Base-by-base conservation (phyloP, 352 stramenopile genomes). In the Phytopythium montanum region DNA sequence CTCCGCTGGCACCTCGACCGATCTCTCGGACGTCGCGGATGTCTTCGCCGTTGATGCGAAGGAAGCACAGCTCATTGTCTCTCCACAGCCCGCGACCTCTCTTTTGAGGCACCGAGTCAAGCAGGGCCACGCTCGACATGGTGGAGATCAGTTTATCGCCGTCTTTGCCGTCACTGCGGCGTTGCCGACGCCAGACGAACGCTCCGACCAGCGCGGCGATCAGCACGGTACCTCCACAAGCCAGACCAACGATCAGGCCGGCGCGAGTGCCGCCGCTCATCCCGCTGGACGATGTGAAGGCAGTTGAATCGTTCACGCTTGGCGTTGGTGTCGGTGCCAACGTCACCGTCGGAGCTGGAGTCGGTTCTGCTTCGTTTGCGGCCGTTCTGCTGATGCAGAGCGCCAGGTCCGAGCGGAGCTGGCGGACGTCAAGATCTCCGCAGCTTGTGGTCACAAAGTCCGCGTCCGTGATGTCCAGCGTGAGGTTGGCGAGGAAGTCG, bases 21-120 rank as follows among this genome's bases (percentile, higher is more conserved):
- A 85, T 72, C 61, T 78, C 70, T n/a, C 53, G 56, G 5, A 86
- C 26, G 28, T 86, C 73, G 46, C 79, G 45, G n/a, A 86, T 77
- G 13, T 83, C 73, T 18, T 79, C 61, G 1, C 18, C 42, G 44
- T 76, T 70, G n/a, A 86, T 29, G 26, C 70, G 65, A 6, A 83
- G 54, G 19, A 57, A 56, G 26, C 75, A 61, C 26, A 83, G 67
- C 18, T 86, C 62, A 18, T 65, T 62, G 38, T 81, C 71, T 14
- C 62, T 59, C 73, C 76, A 85, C 3, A 78, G 16, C 3, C 31
- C 31, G 25, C 7, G 48, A 0, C 18, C 5, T 25, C n/a, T 19
- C 4, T 21, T 50, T 12, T 33, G 44, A 6, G 29, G 31, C 31
- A 34, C 31, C 31, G 31, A 34, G 31, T 34, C 31, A 9, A 34